Evolutionary conservation across 345 rosid genomes (phyloP).

Genomic region (Melaleuca quinquenervia): DNA sequence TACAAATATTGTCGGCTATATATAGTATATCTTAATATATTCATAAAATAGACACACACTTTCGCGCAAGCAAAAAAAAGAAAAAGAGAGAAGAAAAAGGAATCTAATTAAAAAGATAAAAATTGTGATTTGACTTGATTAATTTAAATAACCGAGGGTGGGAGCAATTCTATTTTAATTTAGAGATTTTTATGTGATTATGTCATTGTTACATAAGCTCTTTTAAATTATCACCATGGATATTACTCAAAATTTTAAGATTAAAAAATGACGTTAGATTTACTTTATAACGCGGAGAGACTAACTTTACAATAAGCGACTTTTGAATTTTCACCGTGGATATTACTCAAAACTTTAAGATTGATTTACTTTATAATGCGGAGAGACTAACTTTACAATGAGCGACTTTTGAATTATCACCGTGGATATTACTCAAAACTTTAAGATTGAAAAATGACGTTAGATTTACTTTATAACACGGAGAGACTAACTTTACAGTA

Average conservation of each 20-base stretch:
- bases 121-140: not conserved
- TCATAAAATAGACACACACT: not conserved
- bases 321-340: not conserved
- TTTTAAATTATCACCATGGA: not conserved
- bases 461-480: not conserved
- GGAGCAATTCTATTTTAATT: not conserved
- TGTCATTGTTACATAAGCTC: not conserved
- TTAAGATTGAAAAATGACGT: not conserved
- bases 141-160: rapidly evolving
- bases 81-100: not conserved
- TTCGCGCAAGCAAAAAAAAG: not conserved
- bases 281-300: not conserved
- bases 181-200: not conserved
- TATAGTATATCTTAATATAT: not conserved
- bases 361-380: not conserved
- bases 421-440: not conserved
- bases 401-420: not conserved
- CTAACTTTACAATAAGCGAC: not conserved
- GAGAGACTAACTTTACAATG: not conserved
- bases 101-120: not conserved
- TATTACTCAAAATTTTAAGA: not conserved
- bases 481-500: not conserved
- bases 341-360: not conserved
- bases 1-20: not conserved
- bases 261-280: not conserved